These are phyloP conservation scores for Penicillium concentricum DNA, from an alignment of 2,329 filamentous ascomycete species.

Conservation along the genomic window DNA sequence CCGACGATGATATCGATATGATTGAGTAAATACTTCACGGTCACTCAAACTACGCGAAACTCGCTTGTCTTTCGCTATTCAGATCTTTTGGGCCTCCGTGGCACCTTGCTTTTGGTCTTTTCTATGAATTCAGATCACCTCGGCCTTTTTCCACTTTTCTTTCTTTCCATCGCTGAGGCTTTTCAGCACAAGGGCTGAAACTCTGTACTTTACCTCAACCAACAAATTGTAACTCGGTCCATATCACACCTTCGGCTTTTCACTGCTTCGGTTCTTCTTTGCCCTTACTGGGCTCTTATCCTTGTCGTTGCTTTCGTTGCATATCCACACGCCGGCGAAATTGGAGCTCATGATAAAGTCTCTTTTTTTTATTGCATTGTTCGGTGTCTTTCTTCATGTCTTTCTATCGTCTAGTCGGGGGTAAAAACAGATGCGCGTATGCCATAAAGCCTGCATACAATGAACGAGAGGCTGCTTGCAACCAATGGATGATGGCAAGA, in stretches of 20 bases:
- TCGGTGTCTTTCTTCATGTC: background rate
- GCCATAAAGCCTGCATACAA: background rate
- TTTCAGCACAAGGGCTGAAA: background rate
- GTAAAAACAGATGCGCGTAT: background rate
- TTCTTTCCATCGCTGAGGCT: background rate
- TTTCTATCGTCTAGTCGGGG: background rate
- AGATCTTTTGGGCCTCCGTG: background rate
- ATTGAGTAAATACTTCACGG: constrained; percentile 53
- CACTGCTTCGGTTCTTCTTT: background rate
- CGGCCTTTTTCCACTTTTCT: background rate
- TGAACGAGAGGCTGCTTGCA: background rate
- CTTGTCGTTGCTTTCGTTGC: background rate
- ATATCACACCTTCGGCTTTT: background rate
- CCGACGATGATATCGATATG: constrained; percentile 66
- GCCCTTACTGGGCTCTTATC: background rate
- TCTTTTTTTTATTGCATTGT: background rate
- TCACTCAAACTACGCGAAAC: background rate
- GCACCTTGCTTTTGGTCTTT: background rate
- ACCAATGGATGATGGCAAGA: background rate
- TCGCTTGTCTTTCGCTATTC: background rate
- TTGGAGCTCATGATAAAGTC: background rate
- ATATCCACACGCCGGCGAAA: background rate
- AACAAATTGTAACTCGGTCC: constrained; percentile 17
- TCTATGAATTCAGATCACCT: background rate
- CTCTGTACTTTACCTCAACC: constrained; percentile 18